Base-by-base conservation (phyloP, 306 rosid species). In the Sophora flavescens region DNA sequence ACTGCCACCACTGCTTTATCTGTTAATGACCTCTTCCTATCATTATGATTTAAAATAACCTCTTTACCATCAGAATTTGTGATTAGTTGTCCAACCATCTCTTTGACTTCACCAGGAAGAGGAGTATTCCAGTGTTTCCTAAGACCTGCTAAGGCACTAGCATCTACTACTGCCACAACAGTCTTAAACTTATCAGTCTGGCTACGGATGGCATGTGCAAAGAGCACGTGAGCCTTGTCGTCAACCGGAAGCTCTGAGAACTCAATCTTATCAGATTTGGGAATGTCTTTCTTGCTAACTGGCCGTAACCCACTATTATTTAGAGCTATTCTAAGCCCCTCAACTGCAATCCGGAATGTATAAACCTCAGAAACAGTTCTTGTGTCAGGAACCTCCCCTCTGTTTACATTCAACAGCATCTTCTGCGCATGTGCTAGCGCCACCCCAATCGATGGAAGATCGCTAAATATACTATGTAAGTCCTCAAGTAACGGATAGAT, bases 81-180 rank as follows among this genome's bases (percentile, higher is more conserved):
- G 41, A 84, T 74, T 42, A 90, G 81, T 47, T 87, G 70, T 54
- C 71, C 87, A 54, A 89, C 91, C 80, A 90, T 51, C 78, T 86
- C 88, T 66, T 82, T 82, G 62, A 90, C 80, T 62, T 90, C 94
- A 18, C 7, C 36, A 35, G 96, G 92, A 53, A 93, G 86, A 66
- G 80, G 84, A 68, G 91, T 83, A 67, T 86, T 76, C 96, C 96
- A 93, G 82, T 88, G 91, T 80, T 89, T 93, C 84, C 97, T 83
- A 15, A 90, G 87, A 84, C 92, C 92, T 6, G 85, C 90, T 48
- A 93, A 82, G 82, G 82, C 63, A 81, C 89, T 56, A 28, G 92
- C 91, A 80, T 93, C 97, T 3, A 93, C 90, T 13, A 93, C 84
- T 12, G 91, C 96, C 57, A 93, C 97, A 68, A 83, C 52, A 51